Evolutionary conservation across 768 basidiomycete genomes (phyloP).

Genomic region (Omphalotus guepiniiformis): DNA sequence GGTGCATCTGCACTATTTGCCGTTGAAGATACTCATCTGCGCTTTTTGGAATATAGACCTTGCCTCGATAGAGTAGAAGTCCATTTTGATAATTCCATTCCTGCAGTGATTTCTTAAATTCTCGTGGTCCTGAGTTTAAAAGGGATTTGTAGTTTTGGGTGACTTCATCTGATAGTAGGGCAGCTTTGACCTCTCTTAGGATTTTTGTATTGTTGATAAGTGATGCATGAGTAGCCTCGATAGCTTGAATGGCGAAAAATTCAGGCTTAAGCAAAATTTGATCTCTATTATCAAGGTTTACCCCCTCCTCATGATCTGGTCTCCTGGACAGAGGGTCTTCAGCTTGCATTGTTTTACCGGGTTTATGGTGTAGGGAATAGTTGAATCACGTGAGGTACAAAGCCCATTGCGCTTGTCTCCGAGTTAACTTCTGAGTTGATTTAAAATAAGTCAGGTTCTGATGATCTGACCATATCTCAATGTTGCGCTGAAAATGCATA

Average conservation of each 20-base stretch:
- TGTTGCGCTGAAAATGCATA: too few relatives aligned
- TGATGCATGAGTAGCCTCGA: neutral
- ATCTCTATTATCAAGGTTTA: neutral
- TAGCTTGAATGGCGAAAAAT: neutral
- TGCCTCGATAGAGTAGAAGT: neutral
- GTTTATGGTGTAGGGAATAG: conserved; percentile 15
- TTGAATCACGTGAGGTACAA: conserved; percentile 16
- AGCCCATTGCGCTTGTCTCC: conserved; percentile 32
- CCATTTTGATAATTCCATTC: conserved; percentile 4
- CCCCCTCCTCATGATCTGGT: neutral
- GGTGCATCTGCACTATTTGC: too few relatives aligned
- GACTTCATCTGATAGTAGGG: neutral
- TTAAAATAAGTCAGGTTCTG: conserved; percentile 27
- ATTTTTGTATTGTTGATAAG: neutral
- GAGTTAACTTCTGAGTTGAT: conserved; percentile 22
- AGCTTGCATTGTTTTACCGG: conserved; percentile 10
- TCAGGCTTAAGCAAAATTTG: neutral
- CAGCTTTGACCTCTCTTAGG: neutral
- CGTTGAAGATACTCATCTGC: neutral
- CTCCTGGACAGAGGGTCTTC: conserved; percentile 13
- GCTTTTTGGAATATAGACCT: neutral
- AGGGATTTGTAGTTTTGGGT: neutral
- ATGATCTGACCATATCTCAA: conserved; percentile 25
- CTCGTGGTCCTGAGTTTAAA: conserved; percentile 1
- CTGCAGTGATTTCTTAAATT: conserved; percentile 2